Evolutionary conservation across 164 flowering plant genomes (phyloP), one percentile per base, ranked within the genome.

Genomic region (Piper longum): DNA sequence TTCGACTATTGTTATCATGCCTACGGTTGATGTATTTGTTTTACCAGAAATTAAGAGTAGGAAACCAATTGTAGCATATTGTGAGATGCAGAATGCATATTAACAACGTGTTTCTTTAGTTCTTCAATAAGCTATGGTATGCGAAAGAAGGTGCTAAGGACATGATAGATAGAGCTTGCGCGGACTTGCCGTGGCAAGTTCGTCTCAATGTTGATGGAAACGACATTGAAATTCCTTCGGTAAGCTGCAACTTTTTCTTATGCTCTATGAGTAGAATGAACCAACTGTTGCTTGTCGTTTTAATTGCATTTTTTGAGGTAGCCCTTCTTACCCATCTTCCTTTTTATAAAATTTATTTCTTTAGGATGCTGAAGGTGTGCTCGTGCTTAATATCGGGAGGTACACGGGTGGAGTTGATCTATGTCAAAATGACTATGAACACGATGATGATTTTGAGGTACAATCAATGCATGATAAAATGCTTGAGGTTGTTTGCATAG

Each of bases 391-490:
- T 70, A 87, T 85, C 65, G 83, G 86, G 40, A 85, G 89, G 74
- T 87, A 85, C 73, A 85, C 83, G 90, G 87, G 90, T 57, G 90
- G 90, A 52, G 90, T 85, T 55, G 83, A 85, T 69, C 84, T 83
- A 60, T 85, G 88, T 88, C 88, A 87, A 75, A 87, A 87, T 67
- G 88, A 85, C 52, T 74, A 75, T 73, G 93, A 85, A 65, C 80
- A 84, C 72, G 83, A 84, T 70, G 92, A 86, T 62, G 78, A 77
- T 70, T 86, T 84, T 67, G 70, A 67, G 68, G 77, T 70, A 43
- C 92, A 84, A 73, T 80, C 74, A 18, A 84, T 84, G 81, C 92
- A 86, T 67, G 92, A 86, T 72, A 83, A 84, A 70, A 62, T 74
- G 72, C 82, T 86, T 66, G 92, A 86, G 72, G 86, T 86, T 67